phyloP scores from a whole-genome alignment of 2,329 filamentous ascomycete genomes.

The Nigrospora sphaerica region DNA sequence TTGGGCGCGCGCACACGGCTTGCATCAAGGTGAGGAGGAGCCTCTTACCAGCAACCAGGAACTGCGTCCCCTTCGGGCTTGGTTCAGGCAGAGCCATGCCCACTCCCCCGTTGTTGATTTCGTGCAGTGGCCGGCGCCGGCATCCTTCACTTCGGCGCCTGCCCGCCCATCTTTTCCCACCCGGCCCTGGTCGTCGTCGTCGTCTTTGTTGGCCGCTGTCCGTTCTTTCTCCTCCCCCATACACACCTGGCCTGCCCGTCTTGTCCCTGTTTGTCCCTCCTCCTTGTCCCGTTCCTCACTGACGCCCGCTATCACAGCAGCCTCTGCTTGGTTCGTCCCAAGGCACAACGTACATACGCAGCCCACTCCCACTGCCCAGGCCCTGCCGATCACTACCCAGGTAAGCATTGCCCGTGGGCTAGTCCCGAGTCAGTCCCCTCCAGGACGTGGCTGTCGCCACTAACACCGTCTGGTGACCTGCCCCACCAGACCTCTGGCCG shows the following conservation, averaged over 20 bases:
- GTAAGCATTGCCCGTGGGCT: conserved; percentile 9
- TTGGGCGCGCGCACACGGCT: no score
- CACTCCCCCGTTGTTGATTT: conserved; percentile 1
- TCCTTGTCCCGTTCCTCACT: no score
- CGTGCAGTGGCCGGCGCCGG: neutral
- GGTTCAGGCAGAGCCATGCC: neutral
- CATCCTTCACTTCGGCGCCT: neutral
- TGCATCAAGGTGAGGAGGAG: no score
- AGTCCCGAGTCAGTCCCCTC: conserved; percentile 18
- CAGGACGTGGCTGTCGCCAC: conserved; percentile 20
- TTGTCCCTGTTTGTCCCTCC: no score
- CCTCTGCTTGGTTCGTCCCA: neutral
- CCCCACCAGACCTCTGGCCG: conserved; percentile 17
- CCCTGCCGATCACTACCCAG: conserved; percentile 3
- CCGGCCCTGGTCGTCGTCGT: neutral
- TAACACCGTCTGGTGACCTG: conserved; percentile 21
- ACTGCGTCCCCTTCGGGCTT: neutral
- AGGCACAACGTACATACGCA: neutral
- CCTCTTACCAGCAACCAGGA: no score
- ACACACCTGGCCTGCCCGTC: neutral
- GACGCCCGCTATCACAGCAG: neutral
- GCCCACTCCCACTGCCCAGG: neutral
- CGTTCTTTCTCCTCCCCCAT: neutral
- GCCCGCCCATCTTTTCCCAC: neutral
- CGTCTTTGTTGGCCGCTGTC: neutral